These are phyloP conservation scores for Raffaelea albimanens DNA, from an alignment of 2,329 filamentous ascomycete genomes.

Conservation along the genomic window DNA sequence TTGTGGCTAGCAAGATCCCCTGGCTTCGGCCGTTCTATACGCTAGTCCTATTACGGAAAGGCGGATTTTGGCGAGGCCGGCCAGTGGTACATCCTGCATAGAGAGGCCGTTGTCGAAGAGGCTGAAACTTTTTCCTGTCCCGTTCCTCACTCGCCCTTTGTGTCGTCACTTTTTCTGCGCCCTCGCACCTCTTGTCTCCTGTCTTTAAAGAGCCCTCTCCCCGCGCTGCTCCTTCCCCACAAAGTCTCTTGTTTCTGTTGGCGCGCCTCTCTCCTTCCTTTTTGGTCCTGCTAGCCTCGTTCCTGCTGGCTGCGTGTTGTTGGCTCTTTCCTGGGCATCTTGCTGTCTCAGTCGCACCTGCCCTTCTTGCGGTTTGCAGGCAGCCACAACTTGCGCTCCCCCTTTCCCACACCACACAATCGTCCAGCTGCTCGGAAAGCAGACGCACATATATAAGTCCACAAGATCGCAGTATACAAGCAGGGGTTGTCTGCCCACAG, in stretches of 20 bases:
- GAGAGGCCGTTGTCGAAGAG: slow-evolving; percentile 4
- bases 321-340: neutral
- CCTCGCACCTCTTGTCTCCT: neutral
- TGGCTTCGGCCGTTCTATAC: neutral
- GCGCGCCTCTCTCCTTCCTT: too few species aligned
- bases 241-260: too few species aligned
- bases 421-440: too few species aligned
- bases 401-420: too few species aligned
- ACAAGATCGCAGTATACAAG: too few species aligned
- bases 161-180: neutral
- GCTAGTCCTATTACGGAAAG: neutral
- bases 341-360: neutral
- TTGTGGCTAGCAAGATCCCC: neutral
- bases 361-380: neutral
- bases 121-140: slow-evolving; percentile 15
- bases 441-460: too few species aligned
- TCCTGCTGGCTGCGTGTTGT: too few species aligned
- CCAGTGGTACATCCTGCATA: too few species aligned
- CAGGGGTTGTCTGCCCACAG: neutral
- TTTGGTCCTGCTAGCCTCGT: too few species aligned
- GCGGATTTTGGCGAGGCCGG: neutral
- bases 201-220: neutral
- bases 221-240: too few species aligned
- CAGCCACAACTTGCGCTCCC: too few species aligned
- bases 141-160: slow-evolving; percentile 3